These are phyloP conservation scores for Calcarisporium arbuscula DNA, from an alignment of 2,329 filamentous ascomycete species.

Conservation along the genomic window DNA sequence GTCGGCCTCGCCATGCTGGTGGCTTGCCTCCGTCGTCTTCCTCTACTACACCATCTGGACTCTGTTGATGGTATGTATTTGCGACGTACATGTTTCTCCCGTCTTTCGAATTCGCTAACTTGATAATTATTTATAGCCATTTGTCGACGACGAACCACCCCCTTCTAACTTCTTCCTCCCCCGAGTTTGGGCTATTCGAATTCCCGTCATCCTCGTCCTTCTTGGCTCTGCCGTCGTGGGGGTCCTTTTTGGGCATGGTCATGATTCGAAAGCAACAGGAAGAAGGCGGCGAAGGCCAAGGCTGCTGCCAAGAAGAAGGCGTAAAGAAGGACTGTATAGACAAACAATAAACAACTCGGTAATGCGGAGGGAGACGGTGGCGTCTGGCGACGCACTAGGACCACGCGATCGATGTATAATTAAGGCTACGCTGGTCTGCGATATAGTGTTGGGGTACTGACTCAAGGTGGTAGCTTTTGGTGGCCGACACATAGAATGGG, in stretches of 20 bases:
- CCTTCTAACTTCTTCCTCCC: slow-evolving; percentile 94
- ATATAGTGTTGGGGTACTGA: too few species aligned
- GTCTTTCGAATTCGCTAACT: background rate
- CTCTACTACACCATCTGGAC: slow-evolving; percentile 98
- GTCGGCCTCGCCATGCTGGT: slow-evolving; percentile 62
- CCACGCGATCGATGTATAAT: too few species aligned
- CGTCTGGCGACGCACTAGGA: too few species aligned
- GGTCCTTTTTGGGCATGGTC: slow-evolving; percentile 90
- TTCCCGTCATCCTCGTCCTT: slow-evolving; percentile 93
- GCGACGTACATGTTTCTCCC: too few species aligned
- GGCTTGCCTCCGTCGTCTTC: slow-evolving; percentile 56
- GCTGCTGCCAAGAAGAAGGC: slow-evolving; percentile 82
- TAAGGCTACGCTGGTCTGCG: too few species aligned
- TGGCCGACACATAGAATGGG: too few species aligned
- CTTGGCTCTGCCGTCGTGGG: slow-evolving; percentile 85
- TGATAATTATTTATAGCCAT: slow-evolving; percentile 57
- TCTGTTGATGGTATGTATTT: slow-evolving; percentile 84
- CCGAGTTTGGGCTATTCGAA: slow-evolving; percentile 96
- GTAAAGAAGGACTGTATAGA: slow-evolving; percentile 38
- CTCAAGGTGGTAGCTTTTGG: too few species aligned
- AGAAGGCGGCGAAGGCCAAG: slow-evolving; percentile 93
- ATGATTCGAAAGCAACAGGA: slow-evolving; percentile 98
- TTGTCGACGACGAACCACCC: slow-evolving; percentile 90
- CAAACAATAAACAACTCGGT: slow-evolving; percentile 5
- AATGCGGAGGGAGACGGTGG: too few species aligned